phyloP scores from a whole-genome alignment of 306 rosid species.

The Vicia sativa region DNA sequence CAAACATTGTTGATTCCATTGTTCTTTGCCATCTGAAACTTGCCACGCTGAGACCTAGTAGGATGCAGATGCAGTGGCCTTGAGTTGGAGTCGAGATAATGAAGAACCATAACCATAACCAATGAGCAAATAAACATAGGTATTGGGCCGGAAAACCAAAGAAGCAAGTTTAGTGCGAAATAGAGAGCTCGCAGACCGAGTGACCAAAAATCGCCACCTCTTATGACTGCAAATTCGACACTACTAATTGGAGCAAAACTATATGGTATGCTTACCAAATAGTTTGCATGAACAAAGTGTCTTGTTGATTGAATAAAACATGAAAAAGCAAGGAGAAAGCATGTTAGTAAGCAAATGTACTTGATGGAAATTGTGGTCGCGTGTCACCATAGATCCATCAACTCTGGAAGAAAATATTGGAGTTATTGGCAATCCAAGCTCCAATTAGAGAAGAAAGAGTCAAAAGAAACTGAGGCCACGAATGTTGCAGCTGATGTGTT shows the following conservation, averaged over 20 bases:
- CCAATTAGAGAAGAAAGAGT: constrained; percentile 74
- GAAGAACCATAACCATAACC: constrained; percentile 50
- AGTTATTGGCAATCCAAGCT: constrained; percentile 67
- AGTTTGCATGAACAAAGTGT: constrained; percentile 78
- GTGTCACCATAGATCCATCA: constrained; percentile 66
- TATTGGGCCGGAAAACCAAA: constrained; percentile 86
- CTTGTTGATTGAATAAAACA: constrained; percentile 76
- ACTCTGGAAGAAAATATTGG: constrained; percentile 48
- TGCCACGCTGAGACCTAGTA: constrained; percentile 13
- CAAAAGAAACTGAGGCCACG: constrained; percentile 59
- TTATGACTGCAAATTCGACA: constrained; percentile 65
- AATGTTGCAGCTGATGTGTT: constrained; percentile 68
- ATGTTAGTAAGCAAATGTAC: constrained; percentile 58
- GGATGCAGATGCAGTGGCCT: constrained; percentile 51
- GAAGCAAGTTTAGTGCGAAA: constrained; percentile 66
- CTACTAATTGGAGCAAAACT: constrained; percentile 49
- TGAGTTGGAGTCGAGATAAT: constrained; percentile 60
- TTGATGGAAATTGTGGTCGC: constrained; percentile 54
- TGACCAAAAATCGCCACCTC: constrained; percentile 79
- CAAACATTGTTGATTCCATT: constrained; percentile 5
- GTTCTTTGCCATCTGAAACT: constrained; percentile 21
- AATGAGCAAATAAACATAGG: constrained; percentile 71
- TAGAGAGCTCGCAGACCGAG: constrained; percentile 75
- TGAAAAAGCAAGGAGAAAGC: constrained; percentile 74
- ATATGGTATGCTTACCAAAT: constrained; percentile 66